phyloP scores from a whole-genome alignment of 345 rosid species.

The Ricinus communis region DNA sequence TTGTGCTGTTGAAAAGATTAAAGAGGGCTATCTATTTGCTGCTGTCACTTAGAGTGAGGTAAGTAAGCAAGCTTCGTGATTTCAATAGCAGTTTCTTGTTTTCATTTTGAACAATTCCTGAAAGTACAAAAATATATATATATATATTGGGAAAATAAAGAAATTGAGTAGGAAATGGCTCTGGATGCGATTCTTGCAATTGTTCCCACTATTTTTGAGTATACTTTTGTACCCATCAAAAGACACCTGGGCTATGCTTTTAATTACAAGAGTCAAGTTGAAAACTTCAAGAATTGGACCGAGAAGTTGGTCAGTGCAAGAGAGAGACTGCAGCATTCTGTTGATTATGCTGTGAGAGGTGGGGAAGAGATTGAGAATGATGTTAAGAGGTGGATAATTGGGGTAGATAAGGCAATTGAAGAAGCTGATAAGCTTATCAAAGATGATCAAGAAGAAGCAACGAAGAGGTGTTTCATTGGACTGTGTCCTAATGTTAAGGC shows the following conservation, averaged over 20 bases:
- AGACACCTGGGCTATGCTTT: background rate
- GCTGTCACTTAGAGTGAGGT: too few relatives aligned
- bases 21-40: too few relatives aligned
- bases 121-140: too few relatives aligned
- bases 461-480: background rate
- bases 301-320: background rate
- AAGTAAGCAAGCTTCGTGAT: too few relatives aligned
- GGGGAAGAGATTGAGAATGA: background rate
- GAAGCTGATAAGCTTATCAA: background rate
- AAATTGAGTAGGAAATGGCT: too few relatives aligned
- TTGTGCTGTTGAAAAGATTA: too few relatives aligned
- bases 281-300: background rate
- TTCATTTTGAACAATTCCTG: too few relatives aligned
- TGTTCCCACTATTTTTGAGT: too few relatives aligned
- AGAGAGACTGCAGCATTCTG: background rate
- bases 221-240: background rate
- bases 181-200: too few relatives aligned
- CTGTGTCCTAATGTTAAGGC: constrained; percentile 8
- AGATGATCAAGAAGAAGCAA: constrained; percentile 1
- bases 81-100: too few relatives aligned
- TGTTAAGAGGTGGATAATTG: constrained; percentile 5
- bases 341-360: background rate
- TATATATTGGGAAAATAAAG: too few relatives aligned
- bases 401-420: background rate
- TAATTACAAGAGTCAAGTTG: background rate